Conservation (phyloP, 148 eudicot genomes). For the Chenopodium suecicum region DNA sequence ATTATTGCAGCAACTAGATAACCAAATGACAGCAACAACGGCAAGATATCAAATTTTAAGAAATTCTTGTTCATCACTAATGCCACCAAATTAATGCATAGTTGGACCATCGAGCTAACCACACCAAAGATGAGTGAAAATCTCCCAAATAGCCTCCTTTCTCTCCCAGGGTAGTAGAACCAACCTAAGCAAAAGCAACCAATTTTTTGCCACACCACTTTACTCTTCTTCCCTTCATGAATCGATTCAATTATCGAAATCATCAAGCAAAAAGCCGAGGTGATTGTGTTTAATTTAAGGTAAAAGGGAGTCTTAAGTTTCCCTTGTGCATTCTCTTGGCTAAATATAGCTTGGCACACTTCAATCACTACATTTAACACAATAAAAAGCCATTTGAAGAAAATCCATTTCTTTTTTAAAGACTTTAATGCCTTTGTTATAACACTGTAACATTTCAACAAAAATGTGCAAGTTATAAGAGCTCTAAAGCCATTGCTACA, state of each 20-base stretch:
- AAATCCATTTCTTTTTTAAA: background rate
- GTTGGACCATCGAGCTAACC: constrained; percentile 17
- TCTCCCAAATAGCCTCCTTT: constrained; percentile 2
- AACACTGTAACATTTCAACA: background rate
- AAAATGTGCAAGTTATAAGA: background rate
- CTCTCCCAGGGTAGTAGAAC: constrained; percentile 22
- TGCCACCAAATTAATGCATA: background rate
- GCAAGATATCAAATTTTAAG: constrained; percentile 17
- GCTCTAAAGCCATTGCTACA: no score
- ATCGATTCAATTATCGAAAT: constrained; percentile 13
- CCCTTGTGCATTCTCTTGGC: constrained; percentile 12
- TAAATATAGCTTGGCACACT: constrained; percentile 13
- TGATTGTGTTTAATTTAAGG: background rate
- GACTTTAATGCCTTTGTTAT: background rate
- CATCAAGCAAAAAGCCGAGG: constrained; percentile 17
- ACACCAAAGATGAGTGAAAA: constrained; percentile 14
- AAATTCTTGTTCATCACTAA: background rate
- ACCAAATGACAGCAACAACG: constrained; percentile 12
- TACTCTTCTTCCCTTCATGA: constrained; percentile 10
- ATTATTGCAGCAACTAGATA: constrained; percentile 10
- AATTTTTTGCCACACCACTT: constrained; percentile 23
- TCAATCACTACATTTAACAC: constrained; percentile 22
- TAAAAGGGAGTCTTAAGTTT: background rate
- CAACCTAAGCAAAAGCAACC: constrained; percentile 15
- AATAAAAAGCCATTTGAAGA: constrained; percentile 11